A percentile compares a stretch with the other conserved stretches of the same genome.
Conservation (phyloP, 1,284 basidiomycete genomes). For the Cutaneotrichosporon sp. region DNA sequence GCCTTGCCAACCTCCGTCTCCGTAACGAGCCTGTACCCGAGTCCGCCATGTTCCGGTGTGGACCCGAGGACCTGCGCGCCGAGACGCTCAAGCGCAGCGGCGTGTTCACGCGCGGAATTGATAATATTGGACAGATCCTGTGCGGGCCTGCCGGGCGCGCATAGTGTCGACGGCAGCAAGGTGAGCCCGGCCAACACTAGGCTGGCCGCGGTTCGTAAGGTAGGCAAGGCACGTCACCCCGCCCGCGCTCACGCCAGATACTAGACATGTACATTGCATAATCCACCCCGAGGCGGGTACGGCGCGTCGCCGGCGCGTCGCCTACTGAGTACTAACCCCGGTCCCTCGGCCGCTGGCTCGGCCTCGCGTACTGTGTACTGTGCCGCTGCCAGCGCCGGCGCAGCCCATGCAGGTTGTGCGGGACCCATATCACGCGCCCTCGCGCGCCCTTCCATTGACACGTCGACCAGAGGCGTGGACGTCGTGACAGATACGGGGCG, state of each 20-base stretch:
- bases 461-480: constrained; percentile 33
- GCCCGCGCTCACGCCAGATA: not conserved
- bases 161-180: too few relatives aligned
- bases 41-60: constrained; percentile 30
- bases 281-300: not conserved
- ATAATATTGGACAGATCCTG: constrained; percentile 35
- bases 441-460: constrained; percentile 39
- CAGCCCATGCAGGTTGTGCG: constrained; percentile 14
- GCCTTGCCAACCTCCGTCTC: not conserved
- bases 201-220: not conserved
- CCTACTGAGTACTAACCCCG: not conserved
- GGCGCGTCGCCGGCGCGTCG: not conserved
- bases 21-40: constrained; percentile 19
- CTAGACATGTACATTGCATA: not conserved
- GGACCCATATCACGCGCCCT: constrained; percentile 27
- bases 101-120: constrained; percentile 34
- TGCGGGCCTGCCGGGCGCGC: constrained; percentile 16
- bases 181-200: too few relatives aligned
- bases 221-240: not conserved
- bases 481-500: constrained; percentile 50
- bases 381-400: not conserved
- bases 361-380: too few relatives aligned
- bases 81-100: constrained; percentile 32
- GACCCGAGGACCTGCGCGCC: constrained; percentile 34
- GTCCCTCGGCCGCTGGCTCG: not conserved